Base-by-base conservation (phyloP, 805 yeast species). In the Pichia deserticola region DNA sequence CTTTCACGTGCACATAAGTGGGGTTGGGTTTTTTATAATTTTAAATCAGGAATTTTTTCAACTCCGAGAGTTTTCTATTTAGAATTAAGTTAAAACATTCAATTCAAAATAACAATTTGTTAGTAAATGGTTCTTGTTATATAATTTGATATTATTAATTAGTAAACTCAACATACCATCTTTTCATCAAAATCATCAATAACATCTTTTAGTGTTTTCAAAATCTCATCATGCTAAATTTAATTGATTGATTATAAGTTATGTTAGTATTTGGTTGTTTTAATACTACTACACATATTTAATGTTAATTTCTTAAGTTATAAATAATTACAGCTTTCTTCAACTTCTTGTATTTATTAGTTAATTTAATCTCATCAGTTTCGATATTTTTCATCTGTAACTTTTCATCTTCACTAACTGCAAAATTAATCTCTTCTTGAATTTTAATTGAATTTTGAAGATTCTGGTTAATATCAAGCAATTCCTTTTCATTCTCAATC, bases 11-110 rank as follows among this genome's bases (percentile, higher is more conserved):
- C 12, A 6, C 7, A 28, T 12, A 12, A 4, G 3, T 5, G 36
- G 47, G 47, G 47, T n/a, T 44, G 3, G 12, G 20, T 10, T 1
- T 10, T 1, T 97, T 13, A n/a, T 20, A 20, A 20, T 20, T 20
- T 20, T 20, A 42, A 32, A 29, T 40, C 34, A 20, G 53, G 50
- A 20, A 50, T 37, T 20, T 33, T 35, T 15, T 51, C 53, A 44
- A 51, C 51, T 28, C 53, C 51, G 39, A 51, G 42, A 10, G 20
- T 32, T 29, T 35, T 35, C 43, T 46, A 25, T 5, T 38, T 33
- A 8, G 33, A 11, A 3, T 20, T n/a, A 13, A 20, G 20, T 20
- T 20, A 20, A 20, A 20, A 20, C 20, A n/a, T 20, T 20, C 20
- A 20, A 3, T 20, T 20, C 20, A 20, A 20, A 3, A 20, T 20